Evolutionary conservation across 2,329 filamentous ascomycete species (phyloP), one percentile per base, ranked within the genome.

Genomic region (Paracamarosporium sp.): DNA sequence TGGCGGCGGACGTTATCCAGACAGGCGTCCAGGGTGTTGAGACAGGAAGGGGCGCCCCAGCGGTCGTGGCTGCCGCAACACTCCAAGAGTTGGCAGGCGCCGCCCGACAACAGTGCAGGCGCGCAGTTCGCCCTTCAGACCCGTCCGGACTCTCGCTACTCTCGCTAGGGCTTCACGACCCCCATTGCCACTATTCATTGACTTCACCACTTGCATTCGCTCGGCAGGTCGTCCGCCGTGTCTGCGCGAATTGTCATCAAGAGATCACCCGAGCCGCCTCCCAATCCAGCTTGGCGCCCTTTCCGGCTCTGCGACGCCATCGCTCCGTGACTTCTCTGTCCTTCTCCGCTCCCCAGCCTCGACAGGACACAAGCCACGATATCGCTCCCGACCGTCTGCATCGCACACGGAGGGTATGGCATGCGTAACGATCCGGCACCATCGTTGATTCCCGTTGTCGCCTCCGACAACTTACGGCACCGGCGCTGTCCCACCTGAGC

Each of bases 371-470:
- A 24, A 25, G 45, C 17, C 45, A 35, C 31, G 12, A 25, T 17
- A 48, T 27, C 61, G 51, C 60, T 44, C 41, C 30, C 56, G 28
- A 40, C 62, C 57, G 45, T 58, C 53, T 36, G 43, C 52, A 50
- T 51, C 44, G 45, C 47, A 36, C 47, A 22, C 50, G 48, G 46
- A 66, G 70, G 65, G 68, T 63, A 69, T 71, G 71, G 67, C 64
- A 59, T 36, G 30, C 54, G 50, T 7, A 51, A 60, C 56, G 50
- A 50, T 55, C 60, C 57, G 57, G 55, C 33, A 51, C 51, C 59
- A 46, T 41, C 60, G 62, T 61, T 62, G 57, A 65, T 53, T 60
- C 54, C 53, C 36, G 45, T 60, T 53, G 63, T 65, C 54, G 57
- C 56, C 56, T 58, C 50, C 55, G 48, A 22, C 45, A 54, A 54